Percentiles rank a stretch among this genome's conserved stretches.
Evolutionary conservation across 2,329 filamentous ascomycete genomes (phyloP).

Genomic region (Monilinia vaccinii-corymbosi): DNA sequence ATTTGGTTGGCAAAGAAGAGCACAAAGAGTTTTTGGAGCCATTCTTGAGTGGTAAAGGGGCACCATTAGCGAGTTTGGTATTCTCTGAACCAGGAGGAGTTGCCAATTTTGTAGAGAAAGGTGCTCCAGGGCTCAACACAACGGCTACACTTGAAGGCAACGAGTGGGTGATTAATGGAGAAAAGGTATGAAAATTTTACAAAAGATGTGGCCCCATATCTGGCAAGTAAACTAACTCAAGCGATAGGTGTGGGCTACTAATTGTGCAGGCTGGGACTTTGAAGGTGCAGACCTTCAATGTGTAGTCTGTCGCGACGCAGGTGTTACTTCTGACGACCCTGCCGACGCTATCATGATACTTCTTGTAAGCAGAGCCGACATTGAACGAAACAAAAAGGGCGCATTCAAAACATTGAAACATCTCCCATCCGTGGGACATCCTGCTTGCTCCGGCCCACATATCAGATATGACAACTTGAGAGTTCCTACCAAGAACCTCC

Average conservation of each 20-base stretch:
- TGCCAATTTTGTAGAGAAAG: slow-evolving; percentile 42
- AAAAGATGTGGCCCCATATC: too few relatives aligned
- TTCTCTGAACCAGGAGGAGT: slow-evolving; percentile 43
- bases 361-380: slow-evolving; percentile 38
- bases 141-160: slow-evolving; percentile 40
- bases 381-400: slow-evolving; percentile 35
- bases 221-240: neutral
- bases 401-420: slow-evolving; percentile 40
- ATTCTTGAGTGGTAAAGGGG: slow-evolving; percentile 37
- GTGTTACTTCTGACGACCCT: slow-evolving; percentile 22
- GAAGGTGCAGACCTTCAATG: slow-evolving; percentile 43
- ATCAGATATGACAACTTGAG: slow-evolving; percentile 39
- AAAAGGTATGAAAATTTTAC: slow-evolving; percentile 35
- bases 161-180: slow-evolving; percentile 43
- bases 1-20: slow-evolving; percentile 35
- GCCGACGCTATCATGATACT: slow-evolving; percentile 38
- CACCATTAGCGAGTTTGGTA: slow-evolving; percentile 41
- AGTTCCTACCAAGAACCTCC: slow-evolving; percentile 38
- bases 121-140: slow-evolving; percentile 39
- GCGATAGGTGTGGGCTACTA: slow-evolving; percentile 43
- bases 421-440: slow-evolving; percentile 37
- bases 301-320: slow-evolving; percentile 37
- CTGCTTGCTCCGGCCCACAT: slow-evolving; percentile 41
- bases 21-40: slow-evolving; percentile 37
- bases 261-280: slow-evolving; percentile 44